Evolutionary conservation across 208 protist genomes (phyloP).

Genomic region (Leishmania tarentolae): DNA sequence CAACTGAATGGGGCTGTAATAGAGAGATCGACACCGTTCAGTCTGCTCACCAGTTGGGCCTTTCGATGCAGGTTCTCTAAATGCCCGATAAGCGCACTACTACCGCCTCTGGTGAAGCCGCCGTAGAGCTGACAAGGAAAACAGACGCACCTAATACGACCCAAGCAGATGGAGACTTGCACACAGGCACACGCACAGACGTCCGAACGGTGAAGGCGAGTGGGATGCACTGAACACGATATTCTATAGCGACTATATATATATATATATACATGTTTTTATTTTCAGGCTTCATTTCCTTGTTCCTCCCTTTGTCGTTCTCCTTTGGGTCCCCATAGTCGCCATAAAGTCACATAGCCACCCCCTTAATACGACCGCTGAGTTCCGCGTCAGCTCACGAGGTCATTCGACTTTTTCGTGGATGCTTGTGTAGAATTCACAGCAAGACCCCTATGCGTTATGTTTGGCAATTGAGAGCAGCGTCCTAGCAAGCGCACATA

Average conservation of each 20-base stretch:
- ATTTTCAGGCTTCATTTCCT: not conserved
- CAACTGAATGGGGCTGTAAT: slow-evolving; percentile 17
- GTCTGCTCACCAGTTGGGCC: not conserved
- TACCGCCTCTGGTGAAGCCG: not conserved
- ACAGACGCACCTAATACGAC: not conserved
- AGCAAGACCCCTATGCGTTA: not conserved
- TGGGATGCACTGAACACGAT: not conserved
- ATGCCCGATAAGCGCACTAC: too few relatives aligned
- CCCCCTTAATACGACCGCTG: not conserved
- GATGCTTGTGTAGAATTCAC: not conserved
- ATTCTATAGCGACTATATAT: too few relatives aligned
- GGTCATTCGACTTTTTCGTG: not conserved
- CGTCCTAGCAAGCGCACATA: not conserved
- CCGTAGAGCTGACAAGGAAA: not conserved
- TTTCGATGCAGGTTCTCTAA: not conserved
- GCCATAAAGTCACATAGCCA: not conserved
- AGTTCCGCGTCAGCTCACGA: not conserved
- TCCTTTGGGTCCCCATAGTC: not conserved
- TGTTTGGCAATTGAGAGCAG: not conserved
- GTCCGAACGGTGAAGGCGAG: not conserved
- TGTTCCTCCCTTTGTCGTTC: not conserved
- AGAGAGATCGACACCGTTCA: not conserved
- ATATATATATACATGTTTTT: not conserved
- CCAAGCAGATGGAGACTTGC: not conserved
- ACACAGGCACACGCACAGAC: slow-evolving; percentile 3